phyloP scores from a whole-genome alignment of 495 filamentous ascomycete species.

The Thermothielavioides terrestris region DNA sequence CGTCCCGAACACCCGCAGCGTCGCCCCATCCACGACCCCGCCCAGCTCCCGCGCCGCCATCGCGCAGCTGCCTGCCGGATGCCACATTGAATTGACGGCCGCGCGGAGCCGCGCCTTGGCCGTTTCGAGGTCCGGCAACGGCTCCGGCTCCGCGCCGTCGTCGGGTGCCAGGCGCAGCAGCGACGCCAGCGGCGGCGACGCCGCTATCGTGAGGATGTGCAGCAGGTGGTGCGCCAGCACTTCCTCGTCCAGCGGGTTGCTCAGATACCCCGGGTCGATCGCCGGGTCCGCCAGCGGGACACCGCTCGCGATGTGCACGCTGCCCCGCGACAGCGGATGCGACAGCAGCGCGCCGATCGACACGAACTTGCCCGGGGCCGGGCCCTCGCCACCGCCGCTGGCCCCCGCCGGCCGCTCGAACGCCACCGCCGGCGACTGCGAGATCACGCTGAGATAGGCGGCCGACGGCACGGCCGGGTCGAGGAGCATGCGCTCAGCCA shows the following conservation, averaged over 20 bases:
- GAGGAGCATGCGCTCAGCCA: no score
- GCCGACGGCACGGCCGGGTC: no score
- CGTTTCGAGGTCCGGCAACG: slow-evolving; percentile 28
- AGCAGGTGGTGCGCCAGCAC: slow-evolving; percentile 39
- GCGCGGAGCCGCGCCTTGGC: slow-evolving; percentile 31
- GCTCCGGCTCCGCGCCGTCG: no score
- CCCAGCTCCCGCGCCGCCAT: slow-evolving; percentile 31
- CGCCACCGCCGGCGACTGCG: no score
- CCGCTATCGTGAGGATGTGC: slow-evolving; percentile 38
- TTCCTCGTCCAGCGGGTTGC: slow-evolving; percentile 43
- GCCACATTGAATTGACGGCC: slow-evolving; percentile 31
- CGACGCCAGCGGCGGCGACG: slow-evolving; percentile 25
- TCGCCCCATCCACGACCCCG: slow-evolving; percentile 35
- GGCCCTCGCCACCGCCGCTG: no score
- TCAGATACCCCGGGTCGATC: slow-evolving; percentile 49
- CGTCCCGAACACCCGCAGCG: slow-evolving; percentile 42
- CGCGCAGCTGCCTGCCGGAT: slow-evolving; percentile 30
- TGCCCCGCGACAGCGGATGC: slow-evolving; percentile 53
- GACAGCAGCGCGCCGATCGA: no score
- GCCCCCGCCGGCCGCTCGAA: no score
- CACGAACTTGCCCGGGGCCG: no score
- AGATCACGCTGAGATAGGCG: no score
- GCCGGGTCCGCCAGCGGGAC: slow-evolving; percentile 29
- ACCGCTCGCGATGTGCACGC: slow-evolving; percentile 43
- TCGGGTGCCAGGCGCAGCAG: slow-evolving; percentile 18